Evolutionary conservation across 75 land plant genomes (phyloP).

Genomic region (Larix kaempferi): DNA sequence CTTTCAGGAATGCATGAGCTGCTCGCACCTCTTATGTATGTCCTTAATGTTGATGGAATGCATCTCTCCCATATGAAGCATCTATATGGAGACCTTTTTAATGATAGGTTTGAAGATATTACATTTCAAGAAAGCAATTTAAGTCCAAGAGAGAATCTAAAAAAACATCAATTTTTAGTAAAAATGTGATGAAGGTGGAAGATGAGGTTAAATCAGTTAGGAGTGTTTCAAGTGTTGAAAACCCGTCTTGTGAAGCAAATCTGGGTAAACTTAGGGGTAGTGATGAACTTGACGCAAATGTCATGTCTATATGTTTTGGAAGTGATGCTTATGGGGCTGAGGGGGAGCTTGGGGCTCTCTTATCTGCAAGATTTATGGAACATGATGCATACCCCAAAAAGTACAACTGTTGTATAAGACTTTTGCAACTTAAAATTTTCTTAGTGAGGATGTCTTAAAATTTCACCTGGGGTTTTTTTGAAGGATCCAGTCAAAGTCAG

Average conservation of each 20-base stretch:
- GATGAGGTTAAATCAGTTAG: conserved; percentile 12
- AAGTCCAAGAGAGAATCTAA: neutral
- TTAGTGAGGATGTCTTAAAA: no score
- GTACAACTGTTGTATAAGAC: no score
- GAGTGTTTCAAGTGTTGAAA: neutral
- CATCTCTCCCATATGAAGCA: conserved; percentile 57
- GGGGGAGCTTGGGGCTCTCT: conserved; percentile 83
- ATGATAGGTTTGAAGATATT: conserved; percentile 69
- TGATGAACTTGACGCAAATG: conserved; percentile 53
- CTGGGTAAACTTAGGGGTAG: conserved; percentile 17
- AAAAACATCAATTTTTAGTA: neutral
- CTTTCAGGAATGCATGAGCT: conserved; percentile 94
- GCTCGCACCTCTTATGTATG: conserved; percentile 84
- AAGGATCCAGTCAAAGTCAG: no score
- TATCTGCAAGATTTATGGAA: conserved; percentile 85
- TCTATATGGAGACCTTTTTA: conserved; percentile 65
- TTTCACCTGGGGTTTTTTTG: no score
- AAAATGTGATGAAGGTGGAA: conserved; percentile 15
- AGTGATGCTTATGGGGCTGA: conserved; percentile 92
- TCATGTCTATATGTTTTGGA: conserved; percentile 54
- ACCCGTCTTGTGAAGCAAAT: conserved; percentile 13
- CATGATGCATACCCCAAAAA: conserved; percentile 96
- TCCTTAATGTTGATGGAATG: conserved; percentile 74
- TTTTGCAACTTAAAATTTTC: no score
- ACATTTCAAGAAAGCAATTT: conserved; percentile 18